These are phyloP conservation scores for Phialophora tarda DNA, from an alignment of 2,329 filamentous ascomycete species.

Conservation along the genomic window DNA sequence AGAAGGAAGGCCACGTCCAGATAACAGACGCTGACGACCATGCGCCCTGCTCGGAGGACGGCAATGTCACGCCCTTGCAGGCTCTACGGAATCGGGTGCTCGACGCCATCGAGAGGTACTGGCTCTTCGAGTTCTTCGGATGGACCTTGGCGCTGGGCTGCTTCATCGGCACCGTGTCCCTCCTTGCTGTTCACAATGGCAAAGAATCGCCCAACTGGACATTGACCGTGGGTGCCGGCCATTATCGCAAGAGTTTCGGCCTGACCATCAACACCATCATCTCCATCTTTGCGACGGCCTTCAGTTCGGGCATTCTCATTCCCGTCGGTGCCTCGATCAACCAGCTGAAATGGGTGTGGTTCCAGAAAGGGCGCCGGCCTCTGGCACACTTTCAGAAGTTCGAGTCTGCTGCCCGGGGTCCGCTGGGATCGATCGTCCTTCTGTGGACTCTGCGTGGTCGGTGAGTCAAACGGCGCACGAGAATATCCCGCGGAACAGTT, in stretches of 20 bases:
- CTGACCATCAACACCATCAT: slow-evolving; percentile 22
- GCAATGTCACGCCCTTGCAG: background rate
- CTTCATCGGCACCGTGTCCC: slow-evolving; percentile 7
- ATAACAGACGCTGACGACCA: background rate
- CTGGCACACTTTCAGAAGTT: slow-evolving; percentile 21
- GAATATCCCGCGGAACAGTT: background rate
- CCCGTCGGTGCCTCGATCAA: slow-evolving; percentile 16
- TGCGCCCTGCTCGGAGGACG: background rate
- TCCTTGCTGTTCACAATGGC: slow-evolving; percentile 6
- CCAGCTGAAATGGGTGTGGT: slow-evolving; percentile 25
- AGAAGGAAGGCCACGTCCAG: background rate
- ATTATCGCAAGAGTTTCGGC: slow-evolving; percentile 6
- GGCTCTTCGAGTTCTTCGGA: slow-evolving; percentile 24
- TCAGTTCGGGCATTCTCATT: slow-evolving; percentile 20
- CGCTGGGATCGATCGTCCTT: slow-evolving; percentile 17
- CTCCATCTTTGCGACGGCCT: slow-evolving; percentile 18
- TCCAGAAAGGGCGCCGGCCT: slow-evolving; percentile 8
- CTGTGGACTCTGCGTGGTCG: slow-evolving; percentile 20
- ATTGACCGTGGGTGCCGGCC: background rate
- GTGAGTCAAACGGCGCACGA: background rate
- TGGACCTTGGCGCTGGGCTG: slow-evolving; percentile 12
- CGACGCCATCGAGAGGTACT: slow-evolving; percentile 20
- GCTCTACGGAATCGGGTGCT: background rate
- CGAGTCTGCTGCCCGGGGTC: slow-evolving; percentile 17
- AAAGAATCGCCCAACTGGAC: slow-evolving; percentile 11